These are phyloP conservation scores for Lodderomyces oxycetoniae DNA, from an alignment of 1,139 yeast genomes.

Conservation along the genomic window DNA sequence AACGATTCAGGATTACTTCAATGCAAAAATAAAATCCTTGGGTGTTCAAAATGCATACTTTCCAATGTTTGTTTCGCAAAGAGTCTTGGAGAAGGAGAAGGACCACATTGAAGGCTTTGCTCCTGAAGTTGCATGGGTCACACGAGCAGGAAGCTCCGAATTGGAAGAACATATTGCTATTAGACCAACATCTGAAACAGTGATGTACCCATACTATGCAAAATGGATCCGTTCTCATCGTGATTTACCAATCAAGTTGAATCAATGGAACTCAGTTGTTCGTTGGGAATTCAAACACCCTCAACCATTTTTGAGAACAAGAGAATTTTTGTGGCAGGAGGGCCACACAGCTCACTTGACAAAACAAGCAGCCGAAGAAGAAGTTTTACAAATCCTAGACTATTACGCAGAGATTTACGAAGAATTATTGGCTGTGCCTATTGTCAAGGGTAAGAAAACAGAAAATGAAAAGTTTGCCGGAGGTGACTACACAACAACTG, in stretches of 20 bases:
- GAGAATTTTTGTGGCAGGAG: constrained; percentile 99
- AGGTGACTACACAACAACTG: constrained; percentile 91
- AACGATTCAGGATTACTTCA: constrained; percentile 83
- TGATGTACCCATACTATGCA: constrained; percentile 98
- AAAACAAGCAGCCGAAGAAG: constrained; percentile 69
- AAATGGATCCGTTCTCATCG: constrained; percentile 99
- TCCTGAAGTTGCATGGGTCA: constrained; percentile 99
- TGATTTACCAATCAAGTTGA: constrained; percentile 90
- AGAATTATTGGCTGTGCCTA: constrained; percentile 95
- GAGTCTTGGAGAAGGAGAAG: constrained; percentile 93
- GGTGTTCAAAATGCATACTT: constrained; percentile 95
- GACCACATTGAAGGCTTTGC: constrained; percentile 99
- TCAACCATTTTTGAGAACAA: constrained; percentile 96
- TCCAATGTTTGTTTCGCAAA: constrained; percentile 96
- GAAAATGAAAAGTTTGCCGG: constrained; percentile 99
- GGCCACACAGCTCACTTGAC: constrained; percentile 98
- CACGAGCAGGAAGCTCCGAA: constrained; percentile 89
- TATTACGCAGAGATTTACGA: constrained; percentile 81
- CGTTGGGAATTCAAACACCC: constrained; percentile 99
- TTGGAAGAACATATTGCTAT: constrained; percentile 98
- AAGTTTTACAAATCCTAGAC: constrained; percentile 82
- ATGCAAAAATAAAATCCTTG: constrained; percentile 69
- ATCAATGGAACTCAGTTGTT: constrained; percentile 99
- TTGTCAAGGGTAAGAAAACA: constrained; percentile 89
- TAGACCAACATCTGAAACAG: constrained; percentile 99